Evolutionary conservation across 306 rosid species (phyloP), one percentile per base, ranked within the genome.

Genomic region (Rosa rugosa): DNA sequence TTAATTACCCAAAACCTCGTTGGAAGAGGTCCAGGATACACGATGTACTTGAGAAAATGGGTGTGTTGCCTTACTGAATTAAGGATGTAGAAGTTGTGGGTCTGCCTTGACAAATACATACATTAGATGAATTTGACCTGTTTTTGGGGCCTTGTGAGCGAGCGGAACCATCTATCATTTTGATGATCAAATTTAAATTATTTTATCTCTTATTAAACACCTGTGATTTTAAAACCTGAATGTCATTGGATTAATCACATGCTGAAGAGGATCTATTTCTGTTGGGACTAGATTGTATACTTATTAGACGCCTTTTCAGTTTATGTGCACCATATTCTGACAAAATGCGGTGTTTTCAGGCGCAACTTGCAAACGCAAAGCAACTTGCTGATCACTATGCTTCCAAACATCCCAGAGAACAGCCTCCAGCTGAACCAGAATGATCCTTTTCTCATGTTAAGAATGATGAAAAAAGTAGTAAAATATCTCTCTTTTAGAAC

Each of bases 361-460:
- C 31, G 36, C 97, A 91, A 82, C 89, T 94, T 83, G 97, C 97
- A 49, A 94, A 94, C 73, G 86, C 89, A 60, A 94, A 94, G 73
- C 99, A 94, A 60, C 91, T 94, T 34, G 77, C 49, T 44, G 99
- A 91, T 87, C 99, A 94, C 79, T 94, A 91, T 84, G 75, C 73
- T 69, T 88, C 99, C 78, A 94, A 94, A 88, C 99, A 94, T 88
- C 99, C 99, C n/a, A 94, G 90, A 85, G 97, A 92, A 86, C 85
- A 87, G 71, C 93, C 95, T 65, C 97, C 97, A 8, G 44, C 87
- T 17, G 92, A 89, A 36, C 81, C 97, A 54, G 85, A 89, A 83
- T 89, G 86, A 85, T 53, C n/a, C 50, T 25, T 70, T 50, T 76
- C 72, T 74, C 41, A 38, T 59, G 2, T 38, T 80, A 79, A 67